A percentile compares a stretch with the other conserved stretches of the same genome.
Conservation (phyloP, 2,329 filamentous ascomycete species). For the Teratosphaeria gauchensis region DNA sequence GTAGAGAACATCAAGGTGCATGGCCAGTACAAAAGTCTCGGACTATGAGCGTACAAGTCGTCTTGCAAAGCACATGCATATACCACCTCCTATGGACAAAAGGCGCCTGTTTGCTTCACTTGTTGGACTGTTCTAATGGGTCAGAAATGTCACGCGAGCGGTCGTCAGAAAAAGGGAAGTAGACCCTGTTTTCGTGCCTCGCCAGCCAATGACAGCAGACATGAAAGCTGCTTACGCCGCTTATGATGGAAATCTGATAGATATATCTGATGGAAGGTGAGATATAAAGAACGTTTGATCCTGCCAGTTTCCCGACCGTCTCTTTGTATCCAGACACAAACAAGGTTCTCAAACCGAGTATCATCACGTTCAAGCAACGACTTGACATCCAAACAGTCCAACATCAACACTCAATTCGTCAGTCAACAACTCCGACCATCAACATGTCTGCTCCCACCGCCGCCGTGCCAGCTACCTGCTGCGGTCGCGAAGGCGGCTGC, state of each 20-base stretch:
- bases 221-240: constrained; percentile 1
- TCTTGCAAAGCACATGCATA: too few species aligned
- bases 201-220: not conserved
- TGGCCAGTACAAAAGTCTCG: too few species aligned
- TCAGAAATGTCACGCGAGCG: not conserved
- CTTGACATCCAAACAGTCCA: not conserved
- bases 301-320: not conserved
- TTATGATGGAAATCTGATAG: constrained; percentile 5
- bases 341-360: not conserved
- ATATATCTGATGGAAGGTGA: not conserved
- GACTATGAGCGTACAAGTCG: too few species aligned
- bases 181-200: not conserved
- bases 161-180: not conserved
- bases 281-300: not conserved
- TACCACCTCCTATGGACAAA: too few species aligned
- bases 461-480: constrained; percentile 47
- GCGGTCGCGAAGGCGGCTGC: constrained; percentile 44
- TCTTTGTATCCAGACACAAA: not conserved
- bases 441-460: constrained; percentile 30
- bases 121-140: too few species aligned
- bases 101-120: too few species aligned
- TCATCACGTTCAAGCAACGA: not conserved
- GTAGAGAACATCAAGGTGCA: too few species aligned
- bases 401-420: not conserved
- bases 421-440: constrained; percentile 1